Evolutionary conservation across 1,139 yeast species (phyloP).

Genomic region (Pichia kudriavzevii): DNA sequence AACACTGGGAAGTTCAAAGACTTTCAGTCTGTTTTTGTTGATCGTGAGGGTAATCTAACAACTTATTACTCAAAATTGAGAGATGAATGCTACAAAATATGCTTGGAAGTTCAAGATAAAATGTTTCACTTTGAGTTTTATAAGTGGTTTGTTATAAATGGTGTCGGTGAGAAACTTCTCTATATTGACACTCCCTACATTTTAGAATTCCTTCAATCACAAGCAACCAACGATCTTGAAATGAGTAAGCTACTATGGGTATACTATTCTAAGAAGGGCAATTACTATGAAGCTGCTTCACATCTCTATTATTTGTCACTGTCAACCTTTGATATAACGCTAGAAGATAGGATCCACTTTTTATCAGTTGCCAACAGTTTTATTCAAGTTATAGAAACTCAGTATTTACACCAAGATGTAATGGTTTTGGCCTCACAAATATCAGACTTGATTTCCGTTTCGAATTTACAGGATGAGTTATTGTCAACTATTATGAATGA

Average conservation of each 20-base stretch:
- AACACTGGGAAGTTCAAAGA: constrained; percentile 4
- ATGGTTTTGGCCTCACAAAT: constrained; percentile 61
- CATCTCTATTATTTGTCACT: constrained; percentile 68
- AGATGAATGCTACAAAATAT: constrained; percentile 65
- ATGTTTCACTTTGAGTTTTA: constrained; percentile 84
- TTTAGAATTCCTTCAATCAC: constrained; percentile 67
- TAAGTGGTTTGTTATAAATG: constrained; percentile 84
- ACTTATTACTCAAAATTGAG: constrained; percentile 55
- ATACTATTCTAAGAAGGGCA: constrained; percentile 77
- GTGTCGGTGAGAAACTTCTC: constrained; percentile 67
- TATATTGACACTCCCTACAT: constrained; percentile 78
- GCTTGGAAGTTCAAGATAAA: constrained; percentile 70
- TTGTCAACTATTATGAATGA: constrained; percentile 55
- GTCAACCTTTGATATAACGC: constrained; percentile 61
- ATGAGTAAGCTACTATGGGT: constrained; percentile 84
- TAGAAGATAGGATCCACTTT: constrained; percentile 76
- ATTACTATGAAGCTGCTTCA: constrained; percentile 75
- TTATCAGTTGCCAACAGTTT: constrained; percentile 90
- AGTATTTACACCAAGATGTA: constrained; percentile 69
- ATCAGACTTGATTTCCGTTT: constrained; percentile 79
- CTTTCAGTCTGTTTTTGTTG: constrained; percentile 19
- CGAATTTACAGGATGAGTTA: constrained; percentile 81
- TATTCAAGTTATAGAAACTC: constrained; percentile 79
- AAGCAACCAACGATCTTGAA: constrained; percentile 57
- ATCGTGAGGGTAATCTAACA: constrained; percentile 30